Evolutionary conservation across 2,329 filamentous ascomycete species (phyloP), one percentile per base, ranked within the genome.

Genomic region (Xylaria multiplex): DNA sequence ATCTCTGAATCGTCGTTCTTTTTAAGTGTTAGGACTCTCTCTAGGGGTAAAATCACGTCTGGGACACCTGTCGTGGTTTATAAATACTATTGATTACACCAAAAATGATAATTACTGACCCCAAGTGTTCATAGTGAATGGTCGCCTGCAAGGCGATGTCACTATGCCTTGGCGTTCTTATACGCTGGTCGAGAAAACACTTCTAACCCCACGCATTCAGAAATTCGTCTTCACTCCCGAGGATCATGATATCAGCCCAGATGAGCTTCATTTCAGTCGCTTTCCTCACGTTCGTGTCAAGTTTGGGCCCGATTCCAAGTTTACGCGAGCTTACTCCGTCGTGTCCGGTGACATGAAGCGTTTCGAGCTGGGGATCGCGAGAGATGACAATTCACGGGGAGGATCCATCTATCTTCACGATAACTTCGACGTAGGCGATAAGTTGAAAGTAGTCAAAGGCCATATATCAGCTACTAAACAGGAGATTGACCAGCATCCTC

Each of bases 321-420:
- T 88, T 19, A 83, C 74, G 8, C 68, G 76, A 27, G 74, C 85
- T 0, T 91, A 91, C 69, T 90, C 88, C 0, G 79, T 91, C 8
- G 84, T 90, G 0, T 79, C 80, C 1, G 86, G 85, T 0, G 80
- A 83, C 60, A 78, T 78, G 30, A 79, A 80, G 42, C 77, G 77
- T 1, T 86, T 91, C 68, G 81, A 85, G 71, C 77, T 91, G 0
- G 88, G 86, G 16, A 80, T 91, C n/a, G 83, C 87, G 1, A 81
- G 86, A 3, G 86, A 86, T 11, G 79, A 82, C 5, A 75, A 81
- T 1, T 86, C 84, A 62, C 83, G 88, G 2, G 88, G 89, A 9
- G 89, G 86, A 0, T 91, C 88, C 0, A 75, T 76, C 19, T 90
- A 84, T 69, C 75, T 91, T 0, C 88, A 91, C 71, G 78, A 86